Conservation (phyloP, 208 protist genomes). For the Crithidia thermophila region DNA sequence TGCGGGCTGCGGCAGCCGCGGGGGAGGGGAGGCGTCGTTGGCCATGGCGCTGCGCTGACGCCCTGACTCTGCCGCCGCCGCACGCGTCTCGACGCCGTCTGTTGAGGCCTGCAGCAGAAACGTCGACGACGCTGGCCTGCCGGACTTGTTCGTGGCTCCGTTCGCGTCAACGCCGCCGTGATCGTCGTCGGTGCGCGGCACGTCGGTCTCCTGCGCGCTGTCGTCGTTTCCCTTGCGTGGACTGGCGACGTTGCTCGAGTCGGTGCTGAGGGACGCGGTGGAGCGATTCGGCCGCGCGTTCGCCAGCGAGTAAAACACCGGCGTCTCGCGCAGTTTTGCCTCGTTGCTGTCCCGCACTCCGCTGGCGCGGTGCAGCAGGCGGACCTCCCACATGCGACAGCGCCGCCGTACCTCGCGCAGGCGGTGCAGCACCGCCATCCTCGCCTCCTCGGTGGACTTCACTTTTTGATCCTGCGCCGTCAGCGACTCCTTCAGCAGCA, state of each 20-base stretch:
- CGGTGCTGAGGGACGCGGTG: not conserved
- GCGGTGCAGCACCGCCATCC: slow-evolving; percentile 35
- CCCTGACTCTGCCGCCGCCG: too few relatives aligned
- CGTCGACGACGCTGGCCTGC: not conserved
- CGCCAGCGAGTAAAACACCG: not conserved
- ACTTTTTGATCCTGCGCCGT: slow-evolving; percentile 73
- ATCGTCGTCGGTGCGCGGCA: not conserved
- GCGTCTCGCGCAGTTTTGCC: not conserved
- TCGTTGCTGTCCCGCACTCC: not conserved
- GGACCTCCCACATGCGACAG: slow-evolving; percentile 52
- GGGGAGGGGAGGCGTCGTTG: slow-evolving; percentile 10
- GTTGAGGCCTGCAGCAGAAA: not conserved
- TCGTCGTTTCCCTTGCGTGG: not conserved
- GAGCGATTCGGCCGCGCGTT: not conserved
- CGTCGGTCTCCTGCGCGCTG: not conserved
- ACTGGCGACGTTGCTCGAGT: not conserved
- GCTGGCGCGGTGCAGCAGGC: slow-evolving; percentile 32
- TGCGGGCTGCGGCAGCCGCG: not conserved
- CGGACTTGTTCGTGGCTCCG: not conserved
- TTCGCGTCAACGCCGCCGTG: not conserved
- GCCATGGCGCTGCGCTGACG: too few relatives aligned
- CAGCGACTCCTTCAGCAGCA: slow-evolving; percentile 69
- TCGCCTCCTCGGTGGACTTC: slow-evolving; percentile 53
- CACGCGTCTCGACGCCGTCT: too few relatives aligned
- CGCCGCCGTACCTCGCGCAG: slow-evolving; percentile 39